These are phyloP conservation scores for Aspergillus udagawae DNA, from an alignment of 2,329 filamentous ascomycete species.

Conservation along the genomic window DNA sequence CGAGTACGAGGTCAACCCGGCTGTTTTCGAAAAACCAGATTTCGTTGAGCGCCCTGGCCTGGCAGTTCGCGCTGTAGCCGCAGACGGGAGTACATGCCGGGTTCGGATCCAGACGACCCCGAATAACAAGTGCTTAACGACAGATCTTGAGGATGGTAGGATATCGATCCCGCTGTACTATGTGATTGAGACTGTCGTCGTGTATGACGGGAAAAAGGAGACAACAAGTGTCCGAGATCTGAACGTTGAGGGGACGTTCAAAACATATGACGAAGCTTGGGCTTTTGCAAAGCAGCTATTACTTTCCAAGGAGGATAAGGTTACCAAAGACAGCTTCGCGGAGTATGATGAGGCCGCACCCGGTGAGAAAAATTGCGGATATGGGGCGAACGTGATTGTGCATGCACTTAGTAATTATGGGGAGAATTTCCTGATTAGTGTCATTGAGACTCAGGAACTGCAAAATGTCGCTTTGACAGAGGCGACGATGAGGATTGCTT, in stretches of 20 bases:
- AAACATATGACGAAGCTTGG: constrained; percentile 20
- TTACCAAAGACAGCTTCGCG: constrained; percentile 24
- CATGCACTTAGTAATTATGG: constrained; percentile 23
- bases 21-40: constrained; percentile 10
- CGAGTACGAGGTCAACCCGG: constrained; percentile 17
- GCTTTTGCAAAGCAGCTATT: constrained; percentile 18
- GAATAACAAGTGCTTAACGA: constrained; percentile 11
- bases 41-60: constrained; percentile 10
- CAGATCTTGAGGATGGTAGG: constrained; percentile 17
- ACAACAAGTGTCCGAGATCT: constrained; percentile 12
- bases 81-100: constrained; percentile 23
- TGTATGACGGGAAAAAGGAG: constrained; percentile 17
- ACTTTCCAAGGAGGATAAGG: constrained; percentile 14
- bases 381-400: constrained; percentile 29
- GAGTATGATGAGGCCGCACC: constrained; percentile 23
- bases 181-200: constrained; percentile 21
- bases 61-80: constrained; percentile 18
- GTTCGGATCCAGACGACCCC: constrained; percentile 23
- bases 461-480: constrained; percentile 23
- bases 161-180: constrained; percentile 22
- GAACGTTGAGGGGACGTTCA: constrained; percentile 21
- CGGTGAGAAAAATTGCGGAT: constrained; percentile 25
- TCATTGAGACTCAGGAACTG: constrained; percentile 23
- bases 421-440: constrained; percentile 25
- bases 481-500: constrained; percentile 11